Evolutionary conservation across 345 rosid species (phyloP).

Genomic region (Punica granatum): DNA sequence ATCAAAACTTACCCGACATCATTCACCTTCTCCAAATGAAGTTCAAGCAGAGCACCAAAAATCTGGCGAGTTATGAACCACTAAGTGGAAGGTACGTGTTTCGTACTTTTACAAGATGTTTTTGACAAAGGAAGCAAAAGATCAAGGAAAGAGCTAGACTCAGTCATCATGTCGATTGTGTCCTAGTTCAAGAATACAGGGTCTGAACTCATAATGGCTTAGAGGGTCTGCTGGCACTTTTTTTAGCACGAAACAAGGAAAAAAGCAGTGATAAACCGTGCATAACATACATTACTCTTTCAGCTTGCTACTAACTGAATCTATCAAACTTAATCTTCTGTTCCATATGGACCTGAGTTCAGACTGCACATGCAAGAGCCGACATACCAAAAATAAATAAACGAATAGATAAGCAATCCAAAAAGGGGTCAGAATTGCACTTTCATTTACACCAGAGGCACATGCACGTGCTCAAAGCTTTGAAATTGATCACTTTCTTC

Average conservation of each 20-base stretch:
- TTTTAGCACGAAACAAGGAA: not conserved
- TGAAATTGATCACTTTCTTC: not conserved
- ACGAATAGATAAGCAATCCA: not conserved
- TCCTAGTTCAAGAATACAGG: not conserved
- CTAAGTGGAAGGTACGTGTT: not conserved
- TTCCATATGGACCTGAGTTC: no score
- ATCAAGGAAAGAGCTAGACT: not conserved
- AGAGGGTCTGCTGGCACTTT: not conserved
- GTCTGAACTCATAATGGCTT: not conserved
- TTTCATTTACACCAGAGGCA: no score
- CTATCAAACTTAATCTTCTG: not conserved
- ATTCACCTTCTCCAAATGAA: not conserved
- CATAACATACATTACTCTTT: not conserved
- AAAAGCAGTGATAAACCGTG: not conserved
- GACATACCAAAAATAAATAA: not conserved
- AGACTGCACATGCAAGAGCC: not conserved
- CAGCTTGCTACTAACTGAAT: not conserved
- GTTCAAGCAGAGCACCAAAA: not conserved
- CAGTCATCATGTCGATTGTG: not conserved
- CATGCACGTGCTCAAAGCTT: not conserved
- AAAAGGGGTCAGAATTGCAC: not conserved
- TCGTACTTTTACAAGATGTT: not conserved
- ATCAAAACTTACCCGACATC: not conserved
- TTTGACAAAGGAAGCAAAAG: not conserved
- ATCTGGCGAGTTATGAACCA: not conserved